Base-by-base conservation (phyloP, 495 filamentous ascomycete species). In the Beverwykella pulmonaria region DNA sequence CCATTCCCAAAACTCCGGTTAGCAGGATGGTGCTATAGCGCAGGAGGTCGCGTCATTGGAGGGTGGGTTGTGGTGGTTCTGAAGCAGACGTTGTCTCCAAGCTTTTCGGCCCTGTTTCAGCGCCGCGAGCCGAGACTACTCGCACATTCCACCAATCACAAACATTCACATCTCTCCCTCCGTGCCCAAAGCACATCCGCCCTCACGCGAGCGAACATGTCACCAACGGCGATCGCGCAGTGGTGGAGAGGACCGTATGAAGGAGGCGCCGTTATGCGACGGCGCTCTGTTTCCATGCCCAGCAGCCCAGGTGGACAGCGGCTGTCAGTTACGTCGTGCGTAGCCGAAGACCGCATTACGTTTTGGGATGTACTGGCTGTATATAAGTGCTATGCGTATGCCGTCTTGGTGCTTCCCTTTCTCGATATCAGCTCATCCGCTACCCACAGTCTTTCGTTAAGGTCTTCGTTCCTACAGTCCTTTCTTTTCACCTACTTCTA, bases 181-280 rank as follows among this genome's bases (percentile, higher is more conserved):
- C 63, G 48, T 30, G 17, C 47, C 34, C 19, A 27, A 52, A 57
- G 9, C 36, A 30, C n/a, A 26, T 30, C 34, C 22, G 7, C 56
- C 26, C 36, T 26, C 54, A 59, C 1, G 54, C 12, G 30, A 7
- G 36, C n/a, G 27, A 55, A 34, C 52, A 46, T 29, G 2, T n/a
- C 12, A 25, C 56, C 56, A 53, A 53, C 41, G 53, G 46, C 54
- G 63, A 66, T 66, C 46, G 34, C 15, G 57, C 48, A 41, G 48
- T 53, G 25, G 34, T 20, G 41, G 30, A 23, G 36, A 34, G 1
- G 17, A 39, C 17, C 46, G 30, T n/a, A 53, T 58, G 4, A 58
- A 68, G 65, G 65, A 63, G 65, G 53, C 65, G 30, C 59, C 50
- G 25, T 68, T 53, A 68, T 68, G 65, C 65, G 34, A 61, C 64